These are phyloP conservation scores for Waitea zeae DNA, from an alignment of 1,284 basidiomycete species.

Conservation along the genomic window DNA sequence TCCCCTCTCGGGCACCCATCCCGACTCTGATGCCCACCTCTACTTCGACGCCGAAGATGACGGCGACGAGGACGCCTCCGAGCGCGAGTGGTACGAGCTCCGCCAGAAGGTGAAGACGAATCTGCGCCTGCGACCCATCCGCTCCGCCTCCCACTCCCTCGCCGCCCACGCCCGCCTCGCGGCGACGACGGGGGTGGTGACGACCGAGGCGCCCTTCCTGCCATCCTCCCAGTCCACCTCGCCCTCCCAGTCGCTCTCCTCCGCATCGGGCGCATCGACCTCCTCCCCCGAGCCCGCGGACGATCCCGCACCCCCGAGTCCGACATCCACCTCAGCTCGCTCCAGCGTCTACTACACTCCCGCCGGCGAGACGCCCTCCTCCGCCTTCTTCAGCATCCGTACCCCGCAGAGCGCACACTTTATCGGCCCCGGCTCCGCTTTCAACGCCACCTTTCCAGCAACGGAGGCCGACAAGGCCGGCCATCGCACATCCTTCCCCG, in stretches of 20 bases:
- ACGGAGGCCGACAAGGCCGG: not conserved
- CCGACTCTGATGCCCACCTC: conserved; percentile 55
- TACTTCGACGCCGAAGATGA: conserved; percentile 27
- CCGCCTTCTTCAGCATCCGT: too few species aligned
- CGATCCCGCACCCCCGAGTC: not conserved
- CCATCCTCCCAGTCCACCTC: conserved; percentile 14
- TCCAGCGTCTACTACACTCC: not conserved
- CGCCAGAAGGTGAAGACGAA: conserved; percentile 56
- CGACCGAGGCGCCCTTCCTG: too few species aligned
- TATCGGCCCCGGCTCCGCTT: not conserved
- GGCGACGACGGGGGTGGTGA: too few species aligned
- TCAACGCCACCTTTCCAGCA: not conserved
- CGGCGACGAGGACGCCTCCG: conserved; percentile 7
- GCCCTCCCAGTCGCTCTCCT: conserved; percentile 26
- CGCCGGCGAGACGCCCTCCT: not conserved
- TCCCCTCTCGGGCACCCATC: too few species aligned
- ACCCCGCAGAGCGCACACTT: not conserved
- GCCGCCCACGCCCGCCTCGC: conserved; percentile 10
- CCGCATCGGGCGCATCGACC: conserved; percentile 23
- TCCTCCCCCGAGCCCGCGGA: conserved; percentile 12
- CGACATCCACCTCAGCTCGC: not conserved
- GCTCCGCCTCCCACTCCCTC: conserved; percentile 29
- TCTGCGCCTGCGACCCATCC: conserved; percentile 55
- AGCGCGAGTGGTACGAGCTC: conserved; percentile 27
- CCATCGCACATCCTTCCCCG: not conserved